Evolutionary conservation across 257 asterid genomes (phyloP), one percentile per base, ranked within the genome.

Genomic region (Vinca minor): DNA sequence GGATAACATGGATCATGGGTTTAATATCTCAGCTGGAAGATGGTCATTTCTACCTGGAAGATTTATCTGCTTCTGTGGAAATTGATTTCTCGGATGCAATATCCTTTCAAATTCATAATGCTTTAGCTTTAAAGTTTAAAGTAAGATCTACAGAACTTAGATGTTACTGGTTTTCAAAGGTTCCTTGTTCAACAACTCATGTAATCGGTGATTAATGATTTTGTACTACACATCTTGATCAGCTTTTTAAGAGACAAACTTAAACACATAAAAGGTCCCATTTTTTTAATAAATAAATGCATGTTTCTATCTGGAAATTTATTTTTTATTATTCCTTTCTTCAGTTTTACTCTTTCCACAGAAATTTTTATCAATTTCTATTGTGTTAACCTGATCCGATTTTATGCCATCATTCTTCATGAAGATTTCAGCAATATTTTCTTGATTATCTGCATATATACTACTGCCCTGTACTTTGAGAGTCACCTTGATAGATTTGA

Each of bases 1-100:
- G 96, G 48, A 85, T 82, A 74, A 87, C 79, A 77, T 87, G 97
- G 95, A 87, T 93, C 52, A 85, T 93, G 96, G 97, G 99, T 39
- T 80, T 93, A 59, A 93, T 93, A 80, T 89, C 95, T 73, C 99
- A 93, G 83, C 74, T 93, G 78, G 99, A 93, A 77, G 99, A 93
- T 80, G 96, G 94, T 38, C 99, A 93, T 78, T 93, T 93, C 79
- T 89, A 79, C 86, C 85, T 93, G 87, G 99, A 93, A 84, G 99
- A 93, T 83, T 80, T 93, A 68, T 80, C 89, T 45, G 95, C 97
- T 42, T 88, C 88, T 64, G 97, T 93, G 18, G 96, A 93, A 84
- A 83, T 87, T 69, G 88, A 93, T 80, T 81, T 89, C 70, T 78
- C 95, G 35, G 80, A 78, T 84, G 94, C 99, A 87, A 93, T 93